Evolutionary conservation across 768 basidiomycete genomes (phyloP), one percentile per base, ranked within the genome.

Genomic region (Termitomyces sp.): DNA sequence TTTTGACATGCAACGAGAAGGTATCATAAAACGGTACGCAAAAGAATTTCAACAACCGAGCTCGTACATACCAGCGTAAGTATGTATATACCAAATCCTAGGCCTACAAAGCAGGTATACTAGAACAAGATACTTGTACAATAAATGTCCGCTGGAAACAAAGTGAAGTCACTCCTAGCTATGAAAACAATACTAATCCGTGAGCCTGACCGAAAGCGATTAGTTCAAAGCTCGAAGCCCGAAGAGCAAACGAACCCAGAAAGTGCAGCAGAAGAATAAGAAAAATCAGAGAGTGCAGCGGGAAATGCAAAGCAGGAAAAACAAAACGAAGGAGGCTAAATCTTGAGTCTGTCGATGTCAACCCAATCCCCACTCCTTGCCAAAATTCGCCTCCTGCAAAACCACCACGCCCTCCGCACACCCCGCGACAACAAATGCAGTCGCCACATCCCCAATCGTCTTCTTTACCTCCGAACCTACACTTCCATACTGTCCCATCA

Each of bases 381-480:
- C 28, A 3, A 52, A 17, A 7, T 54, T 54, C 43, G 76, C 72
- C 45, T 85, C 82, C 72, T 91, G 90, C 34, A 92, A 65, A 1
- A 92, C 88, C 35, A 91, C 72, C 40, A 91, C 63, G 19, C 83
- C 88, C 42, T 77, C 74, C 35, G 79, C 80, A 50, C 76, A 73
- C 1, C 80, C 81, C 6, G 83, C 76, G 3, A 86, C 73, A 12
- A 94, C 82, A 67, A 95, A 82, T 44, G 86, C 86, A 40, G 86
- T 81, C 2, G 84, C 90, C 17, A 91, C 86, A 67, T 95, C 91
- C 3, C 95, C 95, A 25, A 96, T 76, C 21, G 94, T 93, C 73
- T 89, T 88, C 67, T 79, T 76, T 57, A 94, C 82, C 65, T 91
- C 89, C 3, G 75, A 65, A 0, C 80, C 79, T 4, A 87, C 75